These are phyloP conservation scores for Glonium stellatum DNA, from an alignment of 495 filamentous ascomycete genomes.

Conservation along the genomic window DNA sequence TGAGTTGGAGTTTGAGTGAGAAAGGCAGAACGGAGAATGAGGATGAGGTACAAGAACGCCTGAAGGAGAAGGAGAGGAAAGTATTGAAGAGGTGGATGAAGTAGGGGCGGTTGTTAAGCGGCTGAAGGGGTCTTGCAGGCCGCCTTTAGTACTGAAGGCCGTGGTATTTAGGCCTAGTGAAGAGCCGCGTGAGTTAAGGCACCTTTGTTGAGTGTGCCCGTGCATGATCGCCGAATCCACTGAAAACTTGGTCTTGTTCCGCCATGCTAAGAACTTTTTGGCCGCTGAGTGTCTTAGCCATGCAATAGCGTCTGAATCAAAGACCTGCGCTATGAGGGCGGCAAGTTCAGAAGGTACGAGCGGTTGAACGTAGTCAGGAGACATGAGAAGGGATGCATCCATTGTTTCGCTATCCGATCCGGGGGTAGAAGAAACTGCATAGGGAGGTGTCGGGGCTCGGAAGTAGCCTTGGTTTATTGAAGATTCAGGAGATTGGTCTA, in stretches of 20 bases:
- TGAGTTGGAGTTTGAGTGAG: conserved; percentile 20
- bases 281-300: conserved; percentile 82
- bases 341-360: conserved; percentile 70
- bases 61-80: conserved; percentile 24
- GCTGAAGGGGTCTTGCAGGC: not conserved
- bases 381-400: conserved; percentile 95
- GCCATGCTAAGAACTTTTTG: conserved; percentile 61
- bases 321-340: conserved; percentile 62
- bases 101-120: conserved; percentile 15
- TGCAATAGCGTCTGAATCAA: conserved; percentile 72
- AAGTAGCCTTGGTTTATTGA: conserved; percentile 7
- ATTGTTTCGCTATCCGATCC: conserved; percentile 77
- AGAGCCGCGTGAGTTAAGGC: conserved; percentile 10
- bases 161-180: conserved; percentile 13
- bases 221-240: conserved; percentile 20
- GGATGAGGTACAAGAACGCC: conserved; percentile 31
- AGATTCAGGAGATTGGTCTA: not conserved
- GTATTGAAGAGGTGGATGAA: conserved; percentile 24
- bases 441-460: conserved; percentile 43
- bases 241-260: conserved; percentile 13
- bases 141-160: conserved; percentile 9
- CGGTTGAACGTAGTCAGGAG: conserved; percentile 83
- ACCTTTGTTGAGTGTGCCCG: conserved; percentile 7
- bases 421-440: conserved; percentile 73
- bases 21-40: conserved; percentile 30